Conservation (phyloP, 140 eudicot species). For the Senecio squalidus region DNA sequence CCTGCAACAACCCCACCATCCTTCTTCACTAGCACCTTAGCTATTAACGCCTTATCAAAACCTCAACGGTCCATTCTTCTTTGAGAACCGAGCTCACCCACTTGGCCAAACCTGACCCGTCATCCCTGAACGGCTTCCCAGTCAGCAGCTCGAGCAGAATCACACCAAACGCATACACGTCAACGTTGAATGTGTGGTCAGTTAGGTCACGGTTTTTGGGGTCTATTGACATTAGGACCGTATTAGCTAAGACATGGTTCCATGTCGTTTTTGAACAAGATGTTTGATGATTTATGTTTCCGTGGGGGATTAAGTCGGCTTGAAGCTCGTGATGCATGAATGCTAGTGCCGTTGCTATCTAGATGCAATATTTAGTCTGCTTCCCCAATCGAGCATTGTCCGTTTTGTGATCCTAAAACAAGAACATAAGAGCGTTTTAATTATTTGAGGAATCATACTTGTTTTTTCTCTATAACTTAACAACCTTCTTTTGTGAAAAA, state of each 20-base stretch:
- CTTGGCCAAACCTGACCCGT: conserved; percentile 41
- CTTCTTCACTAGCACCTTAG: conserved; percentile 65
- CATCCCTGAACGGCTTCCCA: conserved; percentile 55
- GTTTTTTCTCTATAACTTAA: neutral
- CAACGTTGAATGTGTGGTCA: conserved; percentile 28
- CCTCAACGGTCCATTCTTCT: conserved; percentile 75
- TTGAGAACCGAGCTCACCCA: conserved; percentile 63
- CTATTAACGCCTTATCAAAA: conserved; percentile 52
- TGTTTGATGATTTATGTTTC: conserved; percentile 72
- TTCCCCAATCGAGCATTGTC: conserved; percentile 58
- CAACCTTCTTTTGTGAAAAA: neutral
- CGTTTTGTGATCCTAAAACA: conserved; percentile 55
- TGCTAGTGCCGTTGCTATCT: conserved; percentile 51
- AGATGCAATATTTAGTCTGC: conserved; percentile 50
- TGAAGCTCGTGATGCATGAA: conserved; percentile 65
- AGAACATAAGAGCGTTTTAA: neutral
- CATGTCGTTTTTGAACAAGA: conserved; percentile 42
- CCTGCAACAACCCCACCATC: conserved; percentile 55
- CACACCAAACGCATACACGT: conserved; percentile 53
- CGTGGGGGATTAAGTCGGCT: conserved; percentile 53
- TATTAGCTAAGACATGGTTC: conserved; percentile 69
- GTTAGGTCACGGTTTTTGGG: conserved; percentile 24
- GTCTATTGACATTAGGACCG: conserved; percentile 43
- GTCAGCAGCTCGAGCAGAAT: conserved; percentile 65
- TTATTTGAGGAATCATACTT: neutral